Percentiles rank a stretch among this genome's conserved stretches.
Evolutionary conservation across 805 yeast species (phyloP).

Genomic region (Vanderwaltozyma tropicalis): DNA sequence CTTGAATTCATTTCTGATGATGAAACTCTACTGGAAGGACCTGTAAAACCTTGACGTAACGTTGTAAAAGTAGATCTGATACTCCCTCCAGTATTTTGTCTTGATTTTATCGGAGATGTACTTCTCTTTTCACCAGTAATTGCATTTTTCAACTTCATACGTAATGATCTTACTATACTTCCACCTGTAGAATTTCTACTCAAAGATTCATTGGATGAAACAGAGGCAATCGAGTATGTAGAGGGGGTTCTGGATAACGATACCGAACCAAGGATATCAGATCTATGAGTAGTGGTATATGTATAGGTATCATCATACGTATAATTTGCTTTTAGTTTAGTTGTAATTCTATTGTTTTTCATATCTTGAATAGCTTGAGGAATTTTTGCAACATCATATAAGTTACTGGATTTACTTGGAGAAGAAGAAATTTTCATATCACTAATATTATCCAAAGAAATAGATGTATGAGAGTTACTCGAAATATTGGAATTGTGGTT

Average conservation of each 20-base stretch:
- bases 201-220: background rate
- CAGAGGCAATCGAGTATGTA: background rate
- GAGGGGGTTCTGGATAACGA: background rate
- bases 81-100: slow-evolving; percentile 22
- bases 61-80: slow-evolving; percentile 14
- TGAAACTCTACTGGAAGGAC: slow-evolving; percentile 1
- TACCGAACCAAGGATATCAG: background rate
- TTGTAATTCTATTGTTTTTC: no score
- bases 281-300: no score
- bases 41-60: slow-evolving; percentile 11
- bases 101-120: slow-evolving; percentile 15
- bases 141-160: slow-evolving; percentile 11
- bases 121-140: slow-evolving; percentile 13
- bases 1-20: background rate
- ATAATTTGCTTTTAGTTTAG: no score
- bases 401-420: no score
- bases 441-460: no score
- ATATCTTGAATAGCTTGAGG: no score
- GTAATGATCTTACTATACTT: slow-evolving; percentile 11
- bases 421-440: no score
- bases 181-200: slow-evolving; percentile 11
- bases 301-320: no score
- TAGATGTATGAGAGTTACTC: no score
- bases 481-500: no score
- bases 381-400: no score